These are phyloP conservation scores for Penicillium odoratum DNA, from an alignment of 495 filamentous ascomycete genomes.

Conservation along the genomic window DNA sequence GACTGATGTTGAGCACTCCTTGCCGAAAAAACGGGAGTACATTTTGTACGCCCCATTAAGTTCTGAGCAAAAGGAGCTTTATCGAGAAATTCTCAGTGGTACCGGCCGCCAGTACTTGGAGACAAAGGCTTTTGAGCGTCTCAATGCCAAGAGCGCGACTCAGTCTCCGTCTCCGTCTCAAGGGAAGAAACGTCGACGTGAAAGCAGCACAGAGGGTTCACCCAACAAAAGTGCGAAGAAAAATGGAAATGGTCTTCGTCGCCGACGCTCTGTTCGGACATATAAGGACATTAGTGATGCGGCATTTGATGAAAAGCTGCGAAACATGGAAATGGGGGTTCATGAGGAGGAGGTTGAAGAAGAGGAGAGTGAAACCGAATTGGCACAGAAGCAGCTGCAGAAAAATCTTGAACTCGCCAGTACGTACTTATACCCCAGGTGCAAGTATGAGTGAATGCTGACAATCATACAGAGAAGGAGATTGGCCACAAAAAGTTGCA, in stretches of 20 bases:
- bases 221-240: constrained; percentile 72
- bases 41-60: constrained; percentile 97
- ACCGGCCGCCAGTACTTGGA: constrained; percentile 81
- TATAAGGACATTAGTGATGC: constrained; percentile 78
- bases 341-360: constrained; percentile 52
- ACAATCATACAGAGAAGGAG: constrained; percentile 60
- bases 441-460: constrained; percentile 6
- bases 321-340: constrained; percentile 47
- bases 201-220: constrained; percentile 88
- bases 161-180: constrained; percentile 65
- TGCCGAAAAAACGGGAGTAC: constrained; percentile 98
- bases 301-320: constrained; percentile 69
- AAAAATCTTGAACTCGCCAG: constrained; percentile 78
- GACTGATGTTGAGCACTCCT: constrained; percentile 93
- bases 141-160: constrained; percentile 84
- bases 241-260: constrained; percentile 55
- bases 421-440: constrained; percentile 37
- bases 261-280: constrained; percentile 50
- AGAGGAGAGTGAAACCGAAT: constrained; percentile 50
- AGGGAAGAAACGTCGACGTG: constrained; percentile 87
- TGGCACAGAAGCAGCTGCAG: constrained; percentile 66
- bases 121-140: constrained; percentile 86
- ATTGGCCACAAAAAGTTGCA: constrained; percentile 91
- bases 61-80: constrained; percentile 90
- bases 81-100: constrained; percentile 79